Evolutionary conservation across 805 yeast genomes (phyloP).

Genomic region (Kuraishia ogatae): DNA sequence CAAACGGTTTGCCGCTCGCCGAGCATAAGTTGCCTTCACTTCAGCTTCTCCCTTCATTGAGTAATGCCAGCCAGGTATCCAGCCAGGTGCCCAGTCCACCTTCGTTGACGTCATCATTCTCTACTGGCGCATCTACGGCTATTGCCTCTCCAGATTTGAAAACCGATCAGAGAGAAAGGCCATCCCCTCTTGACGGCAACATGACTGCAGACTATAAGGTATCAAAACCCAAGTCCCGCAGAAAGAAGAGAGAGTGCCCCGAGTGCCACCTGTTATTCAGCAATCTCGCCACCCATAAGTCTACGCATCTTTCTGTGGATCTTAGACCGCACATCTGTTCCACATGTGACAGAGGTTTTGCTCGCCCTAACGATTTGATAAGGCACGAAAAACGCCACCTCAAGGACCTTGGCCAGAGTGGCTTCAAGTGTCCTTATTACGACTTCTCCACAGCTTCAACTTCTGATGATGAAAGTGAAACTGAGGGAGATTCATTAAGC

Average conservation of each 20-base stretch:
- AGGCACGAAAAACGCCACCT: constrained; percentile 84
- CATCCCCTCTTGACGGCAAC: background rate
- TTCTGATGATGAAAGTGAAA: constrained; percentile 2
- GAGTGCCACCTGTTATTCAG: constrained; percentile 44
- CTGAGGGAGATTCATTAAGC: constrained; percentile 12
- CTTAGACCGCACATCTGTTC: constrained; percentile 73
- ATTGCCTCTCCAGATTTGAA: background rate
- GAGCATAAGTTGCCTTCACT: background rate
- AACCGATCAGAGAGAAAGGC: background rate
- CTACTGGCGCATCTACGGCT: background rate
- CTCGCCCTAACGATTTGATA: constrained; percentile 77
- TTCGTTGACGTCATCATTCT: background rate
- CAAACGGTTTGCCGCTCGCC: background rate
- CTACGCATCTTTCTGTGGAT: constrained; percentile 66
- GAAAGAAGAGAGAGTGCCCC: constrained; percentile 28
- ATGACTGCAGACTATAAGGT: background rate
- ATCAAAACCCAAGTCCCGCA: constrained; percentile 8
- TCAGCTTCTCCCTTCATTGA: background rate
- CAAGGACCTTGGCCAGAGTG: constrained; percentile 60
- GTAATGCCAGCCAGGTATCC: background rate
- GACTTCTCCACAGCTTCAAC: constrained; percentile 17
- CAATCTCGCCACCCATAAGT: constrained; percentile 76
- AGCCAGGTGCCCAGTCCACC: background rate
- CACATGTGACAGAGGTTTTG: constrained; percentile 77
- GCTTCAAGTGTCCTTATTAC: constrained; percentile 75